phyloP scores from a whole-genome alignment of 805 yeast species.

The Candida anglica region DNA sequence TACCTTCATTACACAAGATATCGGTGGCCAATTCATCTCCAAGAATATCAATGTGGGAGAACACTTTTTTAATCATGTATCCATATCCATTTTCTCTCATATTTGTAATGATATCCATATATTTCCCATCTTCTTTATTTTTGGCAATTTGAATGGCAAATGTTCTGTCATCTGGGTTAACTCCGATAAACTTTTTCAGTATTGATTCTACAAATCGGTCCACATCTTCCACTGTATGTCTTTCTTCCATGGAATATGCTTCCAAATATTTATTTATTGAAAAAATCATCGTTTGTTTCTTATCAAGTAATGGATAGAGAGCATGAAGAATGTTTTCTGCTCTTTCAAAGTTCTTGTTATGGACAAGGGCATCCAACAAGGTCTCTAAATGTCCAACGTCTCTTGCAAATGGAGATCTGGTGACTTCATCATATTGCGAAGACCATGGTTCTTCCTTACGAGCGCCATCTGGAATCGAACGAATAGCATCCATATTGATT shows the following conservation, averaged over 20 bases:
- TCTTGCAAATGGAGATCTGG: constrained; percentile 44
- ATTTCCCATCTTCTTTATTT: constrained; percentile 5
- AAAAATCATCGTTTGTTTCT: constrained; percentile 48
- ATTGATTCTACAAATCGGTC: constrained; percentile 37
- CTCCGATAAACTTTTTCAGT: constrained; percentile 11
- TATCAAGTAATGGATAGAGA: constrained; percentile 45
- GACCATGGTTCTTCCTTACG: constrained; percentile 24
- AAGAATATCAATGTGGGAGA: constrained; percentile 49
- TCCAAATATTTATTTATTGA: constrained; percentile 66
- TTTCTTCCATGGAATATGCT: constrained; percentile 34
- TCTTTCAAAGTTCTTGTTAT: constrained; percentile 60
- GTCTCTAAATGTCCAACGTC: constrained; percentile 71
- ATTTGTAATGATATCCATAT: not conserved
- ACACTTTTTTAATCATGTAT: constrained; percentile 19
- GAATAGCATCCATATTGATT: not conserved
- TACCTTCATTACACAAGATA: constrained; percentile 19
- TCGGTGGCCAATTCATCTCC: constrained; percentile 42
- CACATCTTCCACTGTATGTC: constrained; percentile 38
- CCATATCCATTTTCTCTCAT: not conserved
- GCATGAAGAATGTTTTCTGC: constrained; percentile 68
- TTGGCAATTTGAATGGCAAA: constrained; percentile 43
- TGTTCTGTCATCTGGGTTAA: constrained; percentile 50
- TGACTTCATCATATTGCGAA: constrained; percentile 37
- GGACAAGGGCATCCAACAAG: constrained; percentile 71
- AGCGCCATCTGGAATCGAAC: not conserved